Conservation (phyloP, 108 stramenopile species). For the Fragilaria crotonensis region DNA sequence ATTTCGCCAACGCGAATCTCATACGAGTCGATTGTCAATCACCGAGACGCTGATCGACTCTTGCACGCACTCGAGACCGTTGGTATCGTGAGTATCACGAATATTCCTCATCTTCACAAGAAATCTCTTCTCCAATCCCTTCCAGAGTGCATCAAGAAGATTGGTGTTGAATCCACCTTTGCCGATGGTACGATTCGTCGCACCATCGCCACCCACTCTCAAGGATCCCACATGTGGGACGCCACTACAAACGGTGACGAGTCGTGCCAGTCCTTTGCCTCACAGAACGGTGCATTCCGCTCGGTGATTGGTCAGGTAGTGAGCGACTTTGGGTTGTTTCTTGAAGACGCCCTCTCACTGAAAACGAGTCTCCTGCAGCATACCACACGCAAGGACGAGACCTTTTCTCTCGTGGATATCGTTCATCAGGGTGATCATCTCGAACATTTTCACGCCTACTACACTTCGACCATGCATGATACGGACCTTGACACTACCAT, state of each 20-base stretch:
- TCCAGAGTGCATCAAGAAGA: conserved; percentile 4
- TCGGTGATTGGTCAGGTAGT: conserved; percentile 7
- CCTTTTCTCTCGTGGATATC: conserved; percentile 17
- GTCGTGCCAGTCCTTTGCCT: conserved; percentile 21
- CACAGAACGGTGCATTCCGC: conserved; percentile 15
- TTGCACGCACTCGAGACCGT: conserved; percentile 15
- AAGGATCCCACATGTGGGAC: neutral
- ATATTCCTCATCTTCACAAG: conserved; percentile 8
- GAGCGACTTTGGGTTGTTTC: conserved; percentile 9
- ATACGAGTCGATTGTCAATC: conserved; percentile 6
- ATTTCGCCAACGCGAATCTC: conserved; percentile 1
- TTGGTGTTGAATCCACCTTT: conserved; percentile 10
- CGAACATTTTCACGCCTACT: conserved; percentile 83
- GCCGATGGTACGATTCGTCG: conserved; percentile 30
- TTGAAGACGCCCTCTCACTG: neutral
- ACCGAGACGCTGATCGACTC: conserved; percentile 9
- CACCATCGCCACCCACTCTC: conserved; percentile 26
- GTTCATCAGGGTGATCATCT: conserved; percentile 57
- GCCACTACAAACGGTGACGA: neutral
- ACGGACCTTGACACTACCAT: conserved; percentile 28
- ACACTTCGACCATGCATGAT: conserved; percentile 11
- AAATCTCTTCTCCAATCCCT: conserved; percentile 9
- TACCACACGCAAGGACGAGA: neutral
- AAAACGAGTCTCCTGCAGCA: neutral
- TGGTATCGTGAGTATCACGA: conserved; percentile 30